A percentile compares a stretch with the other conserved stretches of the same genome.
Evolutionary conservation across 208 protist genomes (phyloP).

Genomic region (Herpetomonas samuelpessoai): DNA sequence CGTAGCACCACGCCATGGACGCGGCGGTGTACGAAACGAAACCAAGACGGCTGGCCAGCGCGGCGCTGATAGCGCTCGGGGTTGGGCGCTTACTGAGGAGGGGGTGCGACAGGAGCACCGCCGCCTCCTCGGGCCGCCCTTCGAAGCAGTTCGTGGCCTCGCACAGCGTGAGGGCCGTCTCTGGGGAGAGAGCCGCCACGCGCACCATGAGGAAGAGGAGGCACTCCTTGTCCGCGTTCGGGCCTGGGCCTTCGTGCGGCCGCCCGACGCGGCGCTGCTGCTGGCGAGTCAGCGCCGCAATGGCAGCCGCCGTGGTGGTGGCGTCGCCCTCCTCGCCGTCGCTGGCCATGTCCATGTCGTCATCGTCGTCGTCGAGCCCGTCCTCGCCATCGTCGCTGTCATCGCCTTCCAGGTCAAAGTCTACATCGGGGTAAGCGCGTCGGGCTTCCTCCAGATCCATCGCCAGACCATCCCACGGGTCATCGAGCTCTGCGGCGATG

Average conservation of each 20-base stretch:
- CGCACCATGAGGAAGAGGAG: neutral
- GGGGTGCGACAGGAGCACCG: neutral
- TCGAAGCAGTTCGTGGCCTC: neutral
- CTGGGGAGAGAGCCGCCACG: neutral
- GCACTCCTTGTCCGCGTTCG: neutral
- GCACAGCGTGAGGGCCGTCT: neutral
- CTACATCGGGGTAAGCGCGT: neutral
- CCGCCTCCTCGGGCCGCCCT: neutral
- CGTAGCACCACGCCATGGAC: neutral
- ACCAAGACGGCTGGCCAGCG: neutral
- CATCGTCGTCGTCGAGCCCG: slow-evolving; percentile 4
- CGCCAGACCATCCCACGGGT: neutral
- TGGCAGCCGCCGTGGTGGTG: neutral
- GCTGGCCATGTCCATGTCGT: neutral
- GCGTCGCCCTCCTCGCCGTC: neutral
- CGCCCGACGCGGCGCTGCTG: too few species aligned
- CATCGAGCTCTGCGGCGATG: neutral
- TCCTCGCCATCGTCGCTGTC: slow-evolving; percentile 15
- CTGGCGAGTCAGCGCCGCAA: neutral
- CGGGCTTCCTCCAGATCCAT: neutral
- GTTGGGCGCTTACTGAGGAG: neutral
- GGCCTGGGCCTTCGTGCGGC: too few species aligned
- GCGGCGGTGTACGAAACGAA: neutral
- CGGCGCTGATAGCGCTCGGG: neutral
- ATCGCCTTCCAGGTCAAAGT: slow-evolving; percentile 5